phyloP scores from a whole-genome alignment of 163 green algal species.

The Chloromonas sp. region DNA sequence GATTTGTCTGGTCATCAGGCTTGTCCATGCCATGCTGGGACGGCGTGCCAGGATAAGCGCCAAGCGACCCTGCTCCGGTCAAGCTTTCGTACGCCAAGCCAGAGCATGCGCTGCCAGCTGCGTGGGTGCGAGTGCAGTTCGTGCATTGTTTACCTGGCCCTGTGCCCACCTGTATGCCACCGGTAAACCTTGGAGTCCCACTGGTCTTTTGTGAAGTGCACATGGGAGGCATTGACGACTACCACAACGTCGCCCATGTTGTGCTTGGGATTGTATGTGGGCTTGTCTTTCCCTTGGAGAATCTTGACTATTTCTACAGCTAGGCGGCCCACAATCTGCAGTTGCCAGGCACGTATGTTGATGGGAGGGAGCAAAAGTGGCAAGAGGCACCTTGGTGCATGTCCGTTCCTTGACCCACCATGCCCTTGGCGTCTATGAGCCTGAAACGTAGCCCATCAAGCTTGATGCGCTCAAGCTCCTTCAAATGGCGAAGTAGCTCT shows the following conservation, averaged over 20 bases:
- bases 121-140: background rate
- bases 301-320: slow-evolving; percentile 75
- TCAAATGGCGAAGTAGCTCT: background rate
- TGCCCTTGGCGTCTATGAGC: slow-evolving; percentile 71
- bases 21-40: no score
- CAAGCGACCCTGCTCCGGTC: no score
- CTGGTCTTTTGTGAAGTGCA: slow-evolving; percentile 89
- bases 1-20: background rate
- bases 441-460: slow-evolving; percentile 57
- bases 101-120: background rate
- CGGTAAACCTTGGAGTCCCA: slow-evolving; percentile 93
- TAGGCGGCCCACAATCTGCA: slow-evolving; percentile 83
- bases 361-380: background rate
- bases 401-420: slow-evolving; percentile 26
- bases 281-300: slow-evolving; percentile 98
- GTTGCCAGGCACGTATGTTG: background rate
- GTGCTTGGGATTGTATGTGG: slow-evolving; percentile 73
- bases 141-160: background rate
- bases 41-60: no score
- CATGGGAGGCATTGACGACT: slow-evolving; percentile 88
- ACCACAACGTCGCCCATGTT: slow-evolving; percentile 91
- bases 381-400: background rate
- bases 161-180: slow-evolving; percentile 80
- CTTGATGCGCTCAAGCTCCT: slow-evolving; percentile 33
- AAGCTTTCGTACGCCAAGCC: background rate